Evolutionary conservation across 1,139 yeast genomes (phyloP).

Genomic region (Kodamaea ohmeri): DNA sequence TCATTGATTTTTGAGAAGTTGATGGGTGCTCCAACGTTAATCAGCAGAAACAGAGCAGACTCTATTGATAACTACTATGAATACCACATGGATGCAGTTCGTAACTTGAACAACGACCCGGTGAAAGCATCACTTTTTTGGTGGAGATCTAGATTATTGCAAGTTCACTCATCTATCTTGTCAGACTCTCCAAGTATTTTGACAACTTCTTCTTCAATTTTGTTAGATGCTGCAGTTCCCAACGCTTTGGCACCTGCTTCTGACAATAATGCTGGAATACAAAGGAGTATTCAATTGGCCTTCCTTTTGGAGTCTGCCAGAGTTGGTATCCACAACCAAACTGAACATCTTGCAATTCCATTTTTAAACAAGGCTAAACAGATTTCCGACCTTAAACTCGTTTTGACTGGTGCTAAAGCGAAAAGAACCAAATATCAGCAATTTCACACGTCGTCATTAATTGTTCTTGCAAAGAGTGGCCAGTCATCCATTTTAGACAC

Average conservation of each 20-base stretch:
- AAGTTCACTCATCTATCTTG: conserved; percentile 58
- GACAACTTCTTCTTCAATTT: conserved; percentile 38
- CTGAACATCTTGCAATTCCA: conserved; percentile 55
- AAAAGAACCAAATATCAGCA: conserved; percentile 83
- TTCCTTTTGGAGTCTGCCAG: conserved; percentile 69
- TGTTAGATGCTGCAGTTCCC: conserved; percentile 35
- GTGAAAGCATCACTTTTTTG: conserved; percentile 52
- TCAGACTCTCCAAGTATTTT: conserved; percentile 55
- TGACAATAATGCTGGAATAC: conserved; percentile 23
- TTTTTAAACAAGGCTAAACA: conserved; percentile 52
- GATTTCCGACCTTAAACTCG: conserved; percentile 58
- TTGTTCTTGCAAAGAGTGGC: conserved; percentile 70
- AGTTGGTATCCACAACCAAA: conserved; percentile 56
- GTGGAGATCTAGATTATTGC: conserved; percentile 73
- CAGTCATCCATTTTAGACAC: conserved; percentile 27
- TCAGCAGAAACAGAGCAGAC: conserved; percentile 18
- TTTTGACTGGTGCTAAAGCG: conserved; percentile 85
- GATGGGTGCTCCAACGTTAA: conserved; percentile 33
- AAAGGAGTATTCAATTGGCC: conserved; percentile 39
- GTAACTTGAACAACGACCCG: conserved; percentile 20
- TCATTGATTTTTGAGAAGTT: conserved; percentile 51
- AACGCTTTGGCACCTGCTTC: conserved; percentile 30
- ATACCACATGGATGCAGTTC: conserved; percentile 15
- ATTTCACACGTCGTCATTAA: conserved; percentile 65
- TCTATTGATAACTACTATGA: conserved; percentile 23